phyloP scores from a whole-genome alignment of 1,284 basidiomycete genomes.

The Rhodotorula sp. region DNA sequence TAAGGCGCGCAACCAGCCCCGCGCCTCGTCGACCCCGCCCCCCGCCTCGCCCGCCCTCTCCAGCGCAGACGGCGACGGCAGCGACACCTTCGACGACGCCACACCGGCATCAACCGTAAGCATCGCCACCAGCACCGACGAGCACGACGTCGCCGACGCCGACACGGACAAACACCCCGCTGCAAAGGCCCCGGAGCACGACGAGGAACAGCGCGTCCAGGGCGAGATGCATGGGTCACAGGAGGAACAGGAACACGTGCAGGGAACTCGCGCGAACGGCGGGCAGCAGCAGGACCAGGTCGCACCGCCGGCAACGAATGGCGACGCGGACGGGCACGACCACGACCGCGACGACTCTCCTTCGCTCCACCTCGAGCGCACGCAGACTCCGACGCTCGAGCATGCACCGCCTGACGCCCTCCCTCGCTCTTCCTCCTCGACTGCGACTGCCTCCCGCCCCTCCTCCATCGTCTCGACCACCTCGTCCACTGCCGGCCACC shows the following conservation, averaged over 20 bases:
- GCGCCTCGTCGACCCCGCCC: background rate
- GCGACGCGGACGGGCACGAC: background rate
- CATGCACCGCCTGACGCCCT: too few relatives aligned
- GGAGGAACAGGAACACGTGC: too few relatives aligned
- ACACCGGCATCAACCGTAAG: background rate
- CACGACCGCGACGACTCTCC: background rate
- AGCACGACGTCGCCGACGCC: background rate
- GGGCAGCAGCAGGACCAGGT: background rate
- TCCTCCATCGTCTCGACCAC: background rate
- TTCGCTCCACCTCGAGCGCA: background rate
- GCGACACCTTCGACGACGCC: background rate
- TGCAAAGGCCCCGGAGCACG: too few relatives aligned
- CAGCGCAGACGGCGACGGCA: background rate
- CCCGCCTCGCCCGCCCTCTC: background rate
- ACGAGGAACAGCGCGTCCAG: too few relatives aligned
- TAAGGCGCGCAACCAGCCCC: background rate
- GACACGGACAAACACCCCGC: background rate
- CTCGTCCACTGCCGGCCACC: background rate
- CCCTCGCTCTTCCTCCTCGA: background rate
- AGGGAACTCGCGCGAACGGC: too few relatives aligned
- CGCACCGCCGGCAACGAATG: background rate
- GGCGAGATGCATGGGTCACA: too few relatives aligned
- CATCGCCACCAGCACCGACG: background rate
- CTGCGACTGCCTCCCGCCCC: background rate
- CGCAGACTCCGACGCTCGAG: background rate